phyloP scores from a whole-genome alignment of 2,329 filamentous ascomycete genomes.

The Stachybotrys chartarum region DNA sequence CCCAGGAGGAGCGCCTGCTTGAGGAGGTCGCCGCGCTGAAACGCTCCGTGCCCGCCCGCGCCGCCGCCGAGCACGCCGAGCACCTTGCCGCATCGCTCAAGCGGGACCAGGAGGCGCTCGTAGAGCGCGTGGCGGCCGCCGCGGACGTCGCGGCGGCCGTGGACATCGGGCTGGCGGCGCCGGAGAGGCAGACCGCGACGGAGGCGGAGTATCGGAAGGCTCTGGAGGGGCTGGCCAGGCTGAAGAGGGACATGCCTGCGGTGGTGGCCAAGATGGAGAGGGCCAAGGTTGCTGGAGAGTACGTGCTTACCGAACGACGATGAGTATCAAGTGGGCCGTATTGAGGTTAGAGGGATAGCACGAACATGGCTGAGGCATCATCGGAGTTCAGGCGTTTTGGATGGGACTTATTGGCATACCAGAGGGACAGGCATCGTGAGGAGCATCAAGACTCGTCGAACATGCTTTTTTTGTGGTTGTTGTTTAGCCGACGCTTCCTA shows the following conservation, averaged over 20 bases:
- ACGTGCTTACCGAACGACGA: constrained; percentile 35
- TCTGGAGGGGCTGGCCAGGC: constrained; percentile 40
- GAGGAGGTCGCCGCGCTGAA: constrained; percentile 57
- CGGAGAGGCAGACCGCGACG: constrained; percentile 36
- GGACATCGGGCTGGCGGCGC: constrained; percentile 20
- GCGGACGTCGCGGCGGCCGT: constrained; percentile 7
- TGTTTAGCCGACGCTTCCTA: background rate
- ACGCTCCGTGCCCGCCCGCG: constrained; percentile 39
- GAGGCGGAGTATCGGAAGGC: constrained; percentile 40
- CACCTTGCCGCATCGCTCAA: constrained; percentile 28
- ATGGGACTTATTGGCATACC: background rate
- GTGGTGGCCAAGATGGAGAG: constrained; percentile 59
- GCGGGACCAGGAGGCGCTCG: constrained; percentile 41
- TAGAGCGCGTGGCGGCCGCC: constrained; percentile 14
- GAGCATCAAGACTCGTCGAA: background rate
- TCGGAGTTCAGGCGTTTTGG: background rate
- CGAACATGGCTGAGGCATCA: background rate
- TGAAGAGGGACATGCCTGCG: constrained; percentile 55
- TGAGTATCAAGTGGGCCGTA: constrained; percentile 5
- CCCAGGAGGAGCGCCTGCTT: constrained; percentile 56
- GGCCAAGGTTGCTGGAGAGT: constrained; percentile 51
- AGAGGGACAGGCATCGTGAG: background rate
- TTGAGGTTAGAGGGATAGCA: background rate
- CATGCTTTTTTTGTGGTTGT: background rate
- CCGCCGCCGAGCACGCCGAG: constrained; percentile 35